Conservation (phyloP, 2,329 filamentous ascomycete species). For the Colletotrichum trifolii region DNA sequence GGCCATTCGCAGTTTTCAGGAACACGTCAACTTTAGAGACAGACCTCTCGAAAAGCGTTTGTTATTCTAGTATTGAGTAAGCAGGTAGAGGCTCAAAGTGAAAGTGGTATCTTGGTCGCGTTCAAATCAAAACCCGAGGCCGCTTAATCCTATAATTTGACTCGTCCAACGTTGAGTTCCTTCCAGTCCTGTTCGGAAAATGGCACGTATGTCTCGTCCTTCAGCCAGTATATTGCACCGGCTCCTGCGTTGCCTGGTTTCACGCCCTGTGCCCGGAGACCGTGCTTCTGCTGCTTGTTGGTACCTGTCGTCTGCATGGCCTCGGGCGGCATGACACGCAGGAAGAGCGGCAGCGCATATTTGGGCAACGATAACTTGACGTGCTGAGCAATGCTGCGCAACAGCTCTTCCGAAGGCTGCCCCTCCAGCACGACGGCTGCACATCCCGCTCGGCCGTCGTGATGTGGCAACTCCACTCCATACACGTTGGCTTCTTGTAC, state of each 20-base stretch:
- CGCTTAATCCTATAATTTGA: constrained; percentile 68
- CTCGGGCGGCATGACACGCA: constrained; percentile 71
- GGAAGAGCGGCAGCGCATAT: constrained; percentile 82
- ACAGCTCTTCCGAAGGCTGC: constrained; percentile 52
- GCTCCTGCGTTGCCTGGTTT: constrained; percentile 66
- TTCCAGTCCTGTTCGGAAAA: constrained; percentile 78
- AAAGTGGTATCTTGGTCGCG: constrained; percentile 32
- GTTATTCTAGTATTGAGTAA: no score
- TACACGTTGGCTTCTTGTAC: constrained; percentile 88
- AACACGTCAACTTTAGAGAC: no score
- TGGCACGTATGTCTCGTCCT: constrained; percentile 71
- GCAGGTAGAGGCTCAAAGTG: constrained; percentile 2
- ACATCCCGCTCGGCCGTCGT: constrained; percentile 87
- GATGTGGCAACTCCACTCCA: constrained; percentile 80
- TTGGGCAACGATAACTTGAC: constrained; percentile 69
- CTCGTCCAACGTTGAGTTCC: constrained; percentile 71
- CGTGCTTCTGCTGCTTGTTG: constrained; percentile 88
- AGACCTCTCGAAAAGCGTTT: no score
- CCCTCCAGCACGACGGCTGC: constrained; percentile 73
- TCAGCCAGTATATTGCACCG: constrained; percentile 73
- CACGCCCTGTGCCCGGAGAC: constrained; percentile 78
- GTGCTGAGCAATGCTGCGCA: constrained; percentile 72
- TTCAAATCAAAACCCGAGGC: constrained; percentile 2
- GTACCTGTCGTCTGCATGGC: constrained; percentile 79
- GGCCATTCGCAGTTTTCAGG: no score